A percentile compares a stretch with the other conserved stretches of the same genome.
phyloP scores from a whole-genome alignment of 2,329 filamentous ascomycete species.

The Fusarium heterosporum region DNA sequence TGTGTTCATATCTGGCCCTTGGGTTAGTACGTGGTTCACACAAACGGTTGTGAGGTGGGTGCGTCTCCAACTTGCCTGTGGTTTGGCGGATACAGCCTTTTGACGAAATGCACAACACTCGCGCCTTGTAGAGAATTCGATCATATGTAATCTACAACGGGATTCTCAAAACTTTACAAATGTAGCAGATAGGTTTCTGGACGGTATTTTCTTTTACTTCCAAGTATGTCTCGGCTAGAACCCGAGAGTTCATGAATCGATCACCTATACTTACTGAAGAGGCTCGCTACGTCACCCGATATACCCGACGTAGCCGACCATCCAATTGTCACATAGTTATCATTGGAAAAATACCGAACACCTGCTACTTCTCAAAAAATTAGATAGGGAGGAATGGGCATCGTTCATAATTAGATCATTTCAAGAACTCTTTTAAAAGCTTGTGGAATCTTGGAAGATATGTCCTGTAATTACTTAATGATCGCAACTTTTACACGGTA shows the following conservation, averaged over 20 bases:
- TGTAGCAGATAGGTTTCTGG: no score
- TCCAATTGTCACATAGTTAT: background rate
- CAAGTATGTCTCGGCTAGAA: background rate
- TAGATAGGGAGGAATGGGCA: no score
- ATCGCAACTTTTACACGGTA: no score
- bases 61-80: background rate
- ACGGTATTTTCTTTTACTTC: no score
- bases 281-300: background rate
- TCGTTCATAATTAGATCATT: no score
- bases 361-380: no score
- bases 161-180: no score
- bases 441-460: no score
- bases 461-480: no score
- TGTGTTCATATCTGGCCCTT: slow-evolving; percentile 11
- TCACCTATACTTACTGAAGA: background rate
- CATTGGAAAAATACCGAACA: no score
- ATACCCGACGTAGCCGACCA: slow-evolving; percentile 27
- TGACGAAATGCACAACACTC: background rate
- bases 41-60: background rate
- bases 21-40: background rate
- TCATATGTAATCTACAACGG: background rate
- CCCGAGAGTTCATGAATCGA: slow-evolving; percentile 2
- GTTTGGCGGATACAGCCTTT: background rate
- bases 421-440: no score
- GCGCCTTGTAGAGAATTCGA: background rate